Base-by-base conservation (phyloP, 2,329 filamentous ascomycete species). In the Helotiales sp. region DNA sequence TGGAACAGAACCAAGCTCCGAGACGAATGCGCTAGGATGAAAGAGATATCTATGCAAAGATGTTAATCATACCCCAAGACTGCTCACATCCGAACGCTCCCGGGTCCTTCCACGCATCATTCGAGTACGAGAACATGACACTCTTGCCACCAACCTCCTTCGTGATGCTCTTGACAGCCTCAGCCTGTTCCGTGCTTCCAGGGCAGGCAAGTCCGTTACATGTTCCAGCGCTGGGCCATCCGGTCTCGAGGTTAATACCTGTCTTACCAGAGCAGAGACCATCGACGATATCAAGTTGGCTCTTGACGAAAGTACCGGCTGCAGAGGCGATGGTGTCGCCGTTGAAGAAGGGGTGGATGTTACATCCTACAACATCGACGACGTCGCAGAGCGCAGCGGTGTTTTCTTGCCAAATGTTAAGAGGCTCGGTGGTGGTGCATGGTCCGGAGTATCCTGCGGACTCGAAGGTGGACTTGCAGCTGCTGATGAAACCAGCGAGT, bases 301-400 rank as follows among this genome's bases (percentile, higher is more conserved):
- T 71, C 64, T 80, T 76, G 67, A 93, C 89, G 74, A 97, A 97
- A 52, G 78, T 73, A 72, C 93, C 93, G 55, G 93, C 92, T 51
- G 82, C 70, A 3, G 75, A 69, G 60, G 92, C 83, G 24, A 76
- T 71, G 63, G 87, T 81, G 58, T 82, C 77, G 46, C 84, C 72
- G 81, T 96, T 96, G 88, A 97, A 98, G 88, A 89, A 97, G 66
- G 93, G 87, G 79, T 98, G 93, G 70, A 96, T 86, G 82, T 97
- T 96, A 75, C 85, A 86, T 75, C 88, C 90, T 34, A 91, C 82
- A 61, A 96, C 79, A 71, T 96, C 92, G 58, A 97, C 81, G 68
- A 81, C 82, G 33, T 70, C 68, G 82, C 93, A 97, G 62, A 97
- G 81, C 49, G 75, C 75, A 30, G 72, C 68, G 55, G 80, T 82